Evolutionary conservation across 2,329 filamentous ascomycete species (phyloP).

Genomic region (Blastomyces percursus): DNA sequence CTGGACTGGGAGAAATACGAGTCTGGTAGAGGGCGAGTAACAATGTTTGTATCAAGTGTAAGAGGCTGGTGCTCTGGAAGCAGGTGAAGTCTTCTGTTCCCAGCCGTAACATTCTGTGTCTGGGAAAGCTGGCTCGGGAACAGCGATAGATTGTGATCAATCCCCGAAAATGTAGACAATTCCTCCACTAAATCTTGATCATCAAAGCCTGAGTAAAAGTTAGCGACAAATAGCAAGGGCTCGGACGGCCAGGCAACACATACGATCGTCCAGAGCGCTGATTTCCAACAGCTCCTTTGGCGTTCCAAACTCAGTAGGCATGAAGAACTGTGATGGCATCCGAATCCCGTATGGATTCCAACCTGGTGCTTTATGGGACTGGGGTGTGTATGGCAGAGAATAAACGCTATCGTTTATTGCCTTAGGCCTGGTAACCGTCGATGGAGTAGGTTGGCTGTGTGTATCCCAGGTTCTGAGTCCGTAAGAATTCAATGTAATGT

Average conservation of each 20-base stretch:
- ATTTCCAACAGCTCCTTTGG: conserved; percentile 4
- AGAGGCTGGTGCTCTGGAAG: conserved; percentile 9
- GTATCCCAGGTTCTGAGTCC: background rate
- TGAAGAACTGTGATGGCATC: conserved; percentile 7
- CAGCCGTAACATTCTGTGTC: background rate
- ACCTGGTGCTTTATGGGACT: conserved; percentile 6
- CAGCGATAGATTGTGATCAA: background rate
- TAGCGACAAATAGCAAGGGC: background rate
- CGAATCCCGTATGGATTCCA: conserved; percentile 7
- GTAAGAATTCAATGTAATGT: background rate
- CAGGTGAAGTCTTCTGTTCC: conserved; percentile 8
- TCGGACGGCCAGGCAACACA: background rate
- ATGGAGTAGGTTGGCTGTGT: background rate
- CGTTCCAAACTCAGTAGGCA: conserved; percentile 7
- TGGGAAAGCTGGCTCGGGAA: conserved; percentile 1
- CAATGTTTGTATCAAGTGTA: conserved; percentile 11
- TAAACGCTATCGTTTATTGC: conserved; percentile 1
- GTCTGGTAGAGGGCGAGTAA: conserved; percentile 53
- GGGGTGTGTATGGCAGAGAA: conserved; percentile 1
- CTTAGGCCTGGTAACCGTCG: background rate
- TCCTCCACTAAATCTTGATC: conserved; percentile 3
- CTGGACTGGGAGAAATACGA: conserved; percentile 64
- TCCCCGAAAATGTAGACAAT: background rate
- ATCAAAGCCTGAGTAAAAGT: background rate
- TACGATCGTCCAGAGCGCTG: conserved; percentile 5